Base-by-base conservation (phyloP, 176 grass and related monocot species). In the Triticum monococcum region DNA sequence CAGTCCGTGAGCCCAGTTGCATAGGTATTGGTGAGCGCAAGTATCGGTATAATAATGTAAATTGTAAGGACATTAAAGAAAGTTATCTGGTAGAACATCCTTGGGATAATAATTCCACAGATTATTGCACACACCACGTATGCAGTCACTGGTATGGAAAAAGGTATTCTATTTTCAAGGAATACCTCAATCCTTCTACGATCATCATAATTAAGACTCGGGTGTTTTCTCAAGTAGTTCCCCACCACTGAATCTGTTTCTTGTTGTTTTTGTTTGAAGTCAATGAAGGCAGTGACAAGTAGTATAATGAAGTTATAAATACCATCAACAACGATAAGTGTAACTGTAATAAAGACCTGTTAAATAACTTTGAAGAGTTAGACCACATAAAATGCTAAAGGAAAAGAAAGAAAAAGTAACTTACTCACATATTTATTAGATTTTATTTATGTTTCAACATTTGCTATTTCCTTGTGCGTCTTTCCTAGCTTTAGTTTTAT, bases 151-250 rank as follows among this genome's bases (percentile, higher is more conserved):
- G 83, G 83, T 9, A 50, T 1, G 1, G n/a, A 4, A 28, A 4
- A 0, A 5, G 87, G 72, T 14, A 94, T 63, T 32, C 25, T 46
- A 8, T 87, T 84, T 1, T 68, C 68, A 2, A 97, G 65, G 66
- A 97, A 90, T 22, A 89, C 12, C 7, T 82, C 81, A 16, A 79
- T 88, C 75, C 92, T 82, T 26, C 87, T 89, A 31, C 83, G 92
- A 4, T 97, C 94, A 18, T 97, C 94, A 9, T 90, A 97, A 69
- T 76, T 93, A 9, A 93, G 86, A 73, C 76, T 86, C 0, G 90
- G 86, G 22, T 88, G 79, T 56, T 88, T 79, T 12, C 1, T 32
- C 18, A 81, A 63, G 45, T 87, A 78, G 13, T 90, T 24, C 33
- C 24, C 54, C 24, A 79, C 23, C 9, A 50, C 79, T 68, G 77